Conservation (phyloP, 225 moss, liverwort and hornwort genomes). For the Thuidium tamariscinum region DNA sequence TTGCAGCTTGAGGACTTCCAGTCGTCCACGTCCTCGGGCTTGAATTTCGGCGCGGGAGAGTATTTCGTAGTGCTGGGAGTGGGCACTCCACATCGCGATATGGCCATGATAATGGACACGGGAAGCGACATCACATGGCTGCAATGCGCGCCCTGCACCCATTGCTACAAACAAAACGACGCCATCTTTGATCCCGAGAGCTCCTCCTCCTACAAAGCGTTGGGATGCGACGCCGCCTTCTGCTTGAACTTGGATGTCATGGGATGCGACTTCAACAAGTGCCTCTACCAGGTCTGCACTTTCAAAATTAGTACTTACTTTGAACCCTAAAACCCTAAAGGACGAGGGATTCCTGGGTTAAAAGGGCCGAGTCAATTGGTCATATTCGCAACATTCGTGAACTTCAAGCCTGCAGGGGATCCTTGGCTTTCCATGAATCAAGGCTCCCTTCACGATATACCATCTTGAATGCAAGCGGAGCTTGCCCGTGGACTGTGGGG, state of each 20-base stretch:
- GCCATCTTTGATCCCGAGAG: slow-evolving; percentile 13
- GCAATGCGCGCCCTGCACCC: slow-evolving; percentile 26
- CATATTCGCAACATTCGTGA: neutral
- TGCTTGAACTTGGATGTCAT: slow-evolving; percentile 25
- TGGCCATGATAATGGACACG: slow-evolving; percentile 20
- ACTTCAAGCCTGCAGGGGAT: neutral
- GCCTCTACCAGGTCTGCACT: slow-evolving; percentile 19
- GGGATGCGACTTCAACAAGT: slow-evolving; percentile 15
- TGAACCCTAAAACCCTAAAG: neutral
- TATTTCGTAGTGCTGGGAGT: slow-evolving; percentile 23
- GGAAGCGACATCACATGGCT: slow-evolving; percentile 47
- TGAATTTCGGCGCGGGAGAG: slow-evolving; percentile 16
- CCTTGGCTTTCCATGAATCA: neutral
- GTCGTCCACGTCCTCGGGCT: slow-evolving; percentile 12
- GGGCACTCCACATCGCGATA: slow-evolving; percentile 10
- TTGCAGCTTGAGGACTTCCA: neutral
- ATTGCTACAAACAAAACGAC: slow-evolving; percentile 24
- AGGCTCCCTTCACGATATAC: neutral
- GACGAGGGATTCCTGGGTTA: neutral
- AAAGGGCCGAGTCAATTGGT: neutral
- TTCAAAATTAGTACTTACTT: neutral
- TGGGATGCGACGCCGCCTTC: slow-evolving; percentile 3
- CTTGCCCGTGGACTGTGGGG: neutral
- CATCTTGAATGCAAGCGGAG: neutral
- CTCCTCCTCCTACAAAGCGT: slow-evolving; percentile 15